Evolutionary conservation across 768 basidiomycete species (phyloP), one percentile per base, ranked within the genome.

Genomic region (Dioszegia hungarica): DNA sequence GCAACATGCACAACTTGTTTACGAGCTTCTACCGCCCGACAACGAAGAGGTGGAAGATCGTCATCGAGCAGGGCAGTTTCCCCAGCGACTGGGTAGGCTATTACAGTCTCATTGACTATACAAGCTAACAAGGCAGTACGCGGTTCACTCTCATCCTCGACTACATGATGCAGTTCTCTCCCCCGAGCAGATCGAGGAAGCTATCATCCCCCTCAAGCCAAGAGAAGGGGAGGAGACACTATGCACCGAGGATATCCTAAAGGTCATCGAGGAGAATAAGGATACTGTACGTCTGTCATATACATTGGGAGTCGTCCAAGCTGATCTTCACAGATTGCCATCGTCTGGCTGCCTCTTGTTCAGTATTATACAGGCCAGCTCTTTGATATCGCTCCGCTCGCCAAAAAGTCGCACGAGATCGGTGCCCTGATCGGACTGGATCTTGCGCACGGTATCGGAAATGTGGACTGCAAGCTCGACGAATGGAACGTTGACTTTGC

Each of bases 341-440:
- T 99, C 37, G 90, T 98, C 57, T 82, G 97, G 58, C 88, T 99
- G 72, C 86, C 88, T 54, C 90, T 94, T 2, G 85, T 98, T 31
- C 94, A 98, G 76, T 99, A 92, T 79, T 99, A 97, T 78, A 94
- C 91, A 22, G 95, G 93, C 14, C 93, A 99, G 76, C 85, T 80
- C 77, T 98, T 99, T 79, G 87, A 90, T 50, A 90, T 98, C 79
- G 70, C 86, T 70, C 78, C 79, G 24, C 86, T 99, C 71, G 91
- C 94, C 15, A 81, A 80, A 58, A 89, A 88, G 54, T 88, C 89
- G 28, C 86, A 92, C 71, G 85, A 83, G 60, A 84, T 90, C 81
- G 91, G 92, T 41, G 92, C 89, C 61, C 84, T 93, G 57, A 88
- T 91, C 69, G 94, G 91, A 37, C 93, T 91, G 85, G 94, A 99